These are phyloP conservation scores for Cerioporus squamosus DNA, from an alignment of 1,284 basidiomycete species.

Conservation along the genomic window DNA sequence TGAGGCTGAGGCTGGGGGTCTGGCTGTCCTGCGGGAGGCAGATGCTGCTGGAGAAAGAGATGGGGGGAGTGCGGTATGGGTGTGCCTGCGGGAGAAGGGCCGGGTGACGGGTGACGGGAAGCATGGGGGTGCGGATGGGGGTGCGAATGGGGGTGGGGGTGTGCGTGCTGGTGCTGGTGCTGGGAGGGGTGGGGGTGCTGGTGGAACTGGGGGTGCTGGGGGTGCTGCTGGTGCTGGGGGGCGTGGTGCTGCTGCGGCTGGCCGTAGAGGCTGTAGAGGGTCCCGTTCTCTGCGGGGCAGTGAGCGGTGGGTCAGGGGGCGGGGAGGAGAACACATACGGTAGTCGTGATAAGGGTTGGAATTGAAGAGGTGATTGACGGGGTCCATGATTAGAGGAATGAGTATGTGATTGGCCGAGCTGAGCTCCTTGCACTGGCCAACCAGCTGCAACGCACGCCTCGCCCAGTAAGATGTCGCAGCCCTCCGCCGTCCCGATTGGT, in stretches of 20 bases:
- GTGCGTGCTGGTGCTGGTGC: constrained; percentile 26
- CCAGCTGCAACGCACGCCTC: constrained; percentile 24
- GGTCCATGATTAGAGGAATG: constrained; percentile 55
- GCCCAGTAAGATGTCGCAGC: constrained; percentile 23
- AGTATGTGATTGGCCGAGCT: constrained; percentile 31
- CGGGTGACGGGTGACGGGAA: constrained; percentile 33
- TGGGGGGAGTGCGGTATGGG: constrained; percentile 29
- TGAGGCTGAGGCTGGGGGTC: constrained; percentile 21
- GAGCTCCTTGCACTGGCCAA: constrained; percentile 18
- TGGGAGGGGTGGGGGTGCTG: constrained; percentile 20
- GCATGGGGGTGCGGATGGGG: constrained; percentile 27
- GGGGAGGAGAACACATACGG: constrained; percentile 32
- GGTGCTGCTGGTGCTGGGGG: constrained; percentile 23
- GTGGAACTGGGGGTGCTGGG: constrained; percentile 20
- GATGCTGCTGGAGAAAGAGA: constrained; percentile 33
- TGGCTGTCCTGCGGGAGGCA: constrained; percentile 11
- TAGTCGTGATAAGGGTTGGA: constrained; percentile 56
- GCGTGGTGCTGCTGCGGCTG: constrained; percentile 37
- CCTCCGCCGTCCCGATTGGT: constrained; percentile 24
- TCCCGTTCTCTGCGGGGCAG: constrained; percentile 8
- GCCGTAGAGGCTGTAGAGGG: constrained; percentile 28
- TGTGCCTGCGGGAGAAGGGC: constrained; percentile 27
- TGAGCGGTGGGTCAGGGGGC: not conserved
- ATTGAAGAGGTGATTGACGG: constrained; percentile 69
- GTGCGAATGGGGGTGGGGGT: constrained; percentile 16